phyloP scores from a whole-genome alignment of 2,329 filamentous ascomycete species.

The Aspergillus carbonarius region DNA sequence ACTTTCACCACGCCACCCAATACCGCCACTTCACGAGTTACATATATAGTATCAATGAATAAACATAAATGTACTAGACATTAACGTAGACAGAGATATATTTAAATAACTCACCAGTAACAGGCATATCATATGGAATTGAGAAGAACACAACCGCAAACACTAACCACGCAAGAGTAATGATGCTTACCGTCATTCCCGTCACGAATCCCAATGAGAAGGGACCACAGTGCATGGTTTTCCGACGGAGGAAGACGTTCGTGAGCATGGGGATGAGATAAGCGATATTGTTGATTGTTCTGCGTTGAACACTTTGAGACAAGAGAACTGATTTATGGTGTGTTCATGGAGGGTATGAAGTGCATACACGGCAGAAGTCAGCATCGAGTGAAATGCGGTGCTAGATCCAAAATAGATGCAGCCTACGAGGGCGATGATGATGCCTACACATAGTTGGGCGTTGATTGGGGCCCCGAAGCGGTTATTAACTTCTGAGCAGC shows the following conservation, averaged over 20 bases:
- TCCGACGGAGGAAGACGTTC: conserved; percentile 47
- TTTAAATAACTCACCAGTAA: conserved; percentile 21
- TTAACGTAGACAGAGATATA: not conserved
- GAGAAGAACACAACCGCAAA: conserved; percentile 54
- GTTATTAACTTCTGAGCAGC: conserved; percentile 45
- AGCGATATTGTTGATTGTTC: conserved; percentile 49
- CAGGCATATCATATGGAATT: conserved; percentile 43
- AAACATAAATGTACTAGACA: not conserved
- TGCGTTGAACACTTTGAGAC: too few species aligned
- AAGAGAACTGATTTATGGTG: too few species aligned
- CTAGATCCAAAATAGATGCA: conserved; percentile 65
- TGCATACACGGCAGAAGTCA: conserved; percentile 24
- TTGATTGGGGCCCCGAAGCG: conserved; percentile 52
- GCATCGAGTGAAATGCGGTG: conserved; percentile 63
- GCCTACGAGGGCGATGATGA: conserved; percentile 57
- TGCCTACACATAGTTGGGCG: conserved; percentile 52
- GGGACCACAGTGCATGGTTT: conserved; percentile 45
- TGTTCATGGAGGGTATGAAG: rapidly evolving
- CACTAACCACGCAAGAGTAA: conserved; percentile 48
- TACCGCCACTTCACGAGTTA: too few species aligned
- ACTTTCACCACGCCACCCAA: too few species aligned
- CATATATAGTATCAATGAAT: not conserved
- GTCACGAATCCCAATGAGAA: conserved; percentile 45
- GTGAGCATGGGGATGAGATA: conserved; percentile 49
- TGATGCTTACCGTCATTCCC: conserved; percentile 46